These are phyloP conservation scores for Starmerella khaoyaiensis DNA, from an alignment of 805 yeast species.

Conservation along the genomic window DNA sequence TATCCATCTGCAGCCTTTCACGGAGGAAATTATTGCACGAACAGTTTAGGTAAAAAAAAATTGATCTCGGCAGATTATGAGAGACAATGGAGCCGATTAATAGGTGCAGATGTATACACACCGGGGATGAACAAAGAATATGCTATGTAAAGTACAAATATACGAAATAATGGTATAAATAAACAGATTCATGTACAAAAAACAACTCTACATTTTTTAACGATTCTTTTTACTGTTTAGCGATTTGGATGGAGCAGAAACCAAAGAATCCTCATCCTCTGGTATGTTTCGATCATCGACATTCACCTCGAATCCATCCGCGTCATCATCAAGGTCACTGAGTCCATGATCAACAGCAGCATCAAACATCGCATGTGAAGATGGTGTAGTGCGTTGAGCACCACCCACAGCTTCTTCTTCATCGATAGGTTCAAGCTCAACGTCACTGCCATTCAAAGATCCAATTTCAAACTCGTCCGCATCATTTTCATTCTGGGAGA, in stretches of 20 bases:
- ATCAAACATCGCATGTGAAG: constrained; percentile 10
- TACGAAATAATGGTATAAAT: neutral
- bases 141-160: too few species aligned
- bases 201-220: neutral
- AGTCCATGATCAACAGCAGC: constrained; percentile 17
- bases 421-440: constrained; percentile 10
- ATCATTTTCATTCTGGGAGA: constrained; percentile 58
- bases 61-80: too few species aligned
- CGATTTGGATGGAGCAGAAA: constrained; percentile 16
- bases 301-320: constrained; percentile 16
- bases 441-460: constrained; percentile 34
- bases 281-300: constrained; percentile 3
- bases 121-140: too few species aligned
- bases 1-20: too few species aligned
- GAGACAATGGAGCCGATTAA: too few species aligned
- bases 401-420: constrained; percentile 25
- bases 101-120: too few species aligned
- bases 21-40: too few species aligned
- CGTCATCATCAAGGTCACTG: constrained; percentile 19
- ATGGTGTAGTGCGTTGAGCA: constrained; percentile 1
- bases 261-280: constrained; percentile 19
- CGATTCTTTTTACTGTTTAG: constrained; percentile 5
- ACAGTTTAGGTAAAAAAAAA: too few species aligned
- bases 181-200: neutral
- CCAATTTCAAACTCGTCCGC: constrained; percentile 57